These are phyloP conservation scores for Naganishia cerealis DNA, from an alignment of 1,284 basidiomycete genomes.

Conservation along the genomic window DNA sequence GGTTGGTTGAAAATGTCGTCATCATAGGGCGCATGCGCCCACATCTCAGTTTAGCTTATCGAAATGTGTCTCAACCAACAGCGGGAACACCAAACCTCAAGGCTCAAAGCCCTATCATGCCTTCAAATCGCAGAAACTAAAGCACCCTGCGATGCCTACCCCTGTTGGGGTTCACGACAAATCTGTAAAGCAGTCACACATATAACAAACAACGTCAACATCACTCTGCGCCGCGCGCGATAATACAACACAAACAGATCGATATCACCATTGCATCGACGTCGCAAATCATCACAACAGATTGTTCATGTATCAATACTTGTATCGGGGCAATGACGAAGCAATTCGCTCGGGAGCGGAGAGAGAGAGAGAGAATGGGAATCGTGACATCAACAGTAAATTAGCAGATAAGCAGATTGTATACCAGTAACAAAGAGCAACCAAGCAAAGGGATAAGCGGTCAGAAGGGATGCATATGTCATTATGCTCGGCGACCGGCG, in stretches of 20 bases:
- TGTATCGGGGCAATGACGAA: conserved; percentile 19
- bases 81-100: conserved; percentile 22
- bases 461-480: no score
- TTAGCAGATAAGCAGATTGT: conserved; percentile 27
- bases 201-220: conserved; percentile 3
- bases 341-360: not conserved
- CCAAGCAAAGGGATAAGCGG: not conserved
- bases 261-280: conserved; percentile 19
- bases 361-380: not conserved
- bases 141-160: not conserved
- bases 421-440: conserved; percentile 21
- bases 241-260: conserved; percentile 17
- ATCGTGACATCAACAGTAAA: conserved; percentile 13
- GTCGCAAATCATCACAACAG: conserved; percentile 12
- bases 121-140: not conserved
- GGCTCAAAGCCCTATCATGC: conserved; percentile 13
- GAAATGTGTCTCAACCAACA: conserved; percentile 29
- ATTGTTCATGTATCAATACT: conserved; percentile 30
- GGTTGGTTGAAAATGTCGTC: conserved; percentile 30
- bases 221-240: not conserved
- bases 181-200: conserved; percentile 11
- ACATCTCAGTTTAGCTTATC: conserved; percentile 23
- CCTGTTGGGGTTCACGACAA: conserved; percentile 1
- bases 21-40: conserved; percentile 12
- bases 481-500: no score